Evolutionary conservation across 176 grass and related monocot species (phyloP).

Genomic region (Pharus latifolius): DNA sequence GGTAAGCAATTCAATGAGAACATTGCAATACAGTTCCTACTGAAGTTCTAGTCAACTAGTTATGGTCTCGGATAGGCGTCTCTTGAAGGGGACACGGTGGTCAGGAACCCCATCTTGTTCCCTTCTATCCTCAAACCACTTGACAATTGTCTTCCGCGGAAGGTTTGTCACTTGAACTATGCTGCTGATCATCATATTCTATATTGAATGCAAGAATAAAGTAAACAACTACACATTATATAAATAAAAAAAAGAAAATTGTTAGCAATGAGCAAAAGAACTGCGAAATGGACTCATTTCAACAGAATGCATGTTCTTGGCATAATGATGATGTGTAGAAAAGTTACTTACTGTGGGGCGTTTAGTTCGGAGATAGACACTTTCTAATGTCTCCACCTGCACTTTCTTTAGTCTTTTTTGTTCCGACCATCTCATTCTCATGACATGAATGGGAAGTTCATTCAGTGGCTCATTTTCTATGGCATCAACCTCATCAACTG

Average conservation of each 20-base stretch:
- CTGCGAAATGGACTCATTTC: neutral
- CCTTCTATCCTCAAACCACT: slow-evolving; percentile 94
- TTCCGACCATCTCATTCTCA: slow-evolving; percentile 37
- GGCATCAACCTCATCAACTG: slow-evolving; percentile 15
- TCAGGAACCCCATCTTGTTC: slow-evolving; percentile 54
- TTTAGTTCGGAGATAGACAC: slow-evolving; percentile 70
- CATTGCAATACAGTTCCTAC: neutral
- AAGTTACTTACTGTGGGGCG: slow-evolving; percentile 61
- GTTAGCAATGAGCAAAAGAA: neutral
- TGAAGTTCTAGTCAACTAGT: slow-evolving; percentile 28
- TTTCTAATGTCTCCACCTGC: slow-evolving; percentile 76
- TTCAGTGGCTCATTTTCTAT: slow-evolving; percentile 26
- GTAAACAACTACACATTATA: neutral
- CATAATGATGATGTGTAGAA: neutral
- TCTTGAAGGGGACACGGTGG: slow-evolving; percentile 30
- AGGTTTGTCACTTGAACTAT: slow-evolving; percentile 91
- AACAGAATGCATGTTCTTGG: slow-evolving; percentile 3
- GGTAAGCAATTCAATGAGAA: slow-evolving; percentile 1
- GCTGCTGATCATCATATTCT: slow-evolving; percentile 86
- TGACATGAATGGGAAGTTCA: slow-evolving; percentile 53
- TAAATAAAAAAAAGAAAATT: neutral
- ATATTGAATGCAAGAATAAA: slow-evolving; percentile 23
- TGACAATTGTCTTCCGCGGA: slow-evolving; percentile 62
- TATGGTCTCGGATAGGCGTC: slow-evolving; percentile 39
- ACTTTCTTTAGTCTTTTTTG: slow-evolving; percentile 76